Conservation (phyloP, 768 basidiomycete species). For the Suillus alpinus region DNA sequence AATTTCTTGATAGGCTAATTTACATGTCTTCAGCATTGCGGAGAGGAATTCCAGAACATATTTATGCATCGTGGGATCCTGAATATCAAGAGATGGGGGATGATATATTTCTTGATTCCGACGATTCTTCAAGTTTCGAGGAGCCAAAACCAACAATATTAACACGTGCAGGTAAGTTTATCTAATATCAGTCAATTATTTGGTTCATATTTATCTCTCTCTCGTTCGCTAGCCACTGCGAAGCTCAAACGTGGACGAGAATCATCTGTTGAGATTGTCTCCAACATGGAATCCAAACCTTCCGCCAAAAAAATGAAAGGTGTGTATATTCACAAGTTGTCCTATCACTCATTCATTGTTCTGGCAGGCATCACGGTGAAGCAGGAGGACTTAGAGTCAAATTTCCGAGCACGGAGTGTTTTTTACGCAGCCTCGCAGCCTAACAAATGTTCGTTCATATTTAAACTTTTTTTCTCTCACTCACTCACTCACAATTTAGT, state of each 20-base stretch:
- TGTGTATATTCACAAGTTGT: neutral
- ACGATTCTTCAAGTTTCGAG: neutral
- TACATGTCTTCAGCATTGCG: neutral
- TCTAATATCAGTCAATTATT: neutral
- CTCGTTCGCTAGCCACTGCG: neutral
- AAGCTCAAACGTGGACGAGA: neutral
- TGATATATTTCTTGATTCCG: neutral
- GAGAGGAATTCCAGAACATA: neutral
- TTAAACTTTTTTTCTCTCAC: too few relatives aligned
- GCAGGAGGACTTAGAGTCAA: neutral
- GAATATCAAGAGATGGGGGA: neutral
- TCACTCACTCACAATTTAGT: neutral
- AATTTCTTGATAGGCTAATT: neutral
- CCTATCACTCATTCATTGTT: neutral
- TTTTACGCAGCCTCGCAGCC: neutral
- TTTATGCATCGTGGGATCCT: slow-evolving; percentile 6
- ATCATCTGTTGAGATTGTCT: neutral
- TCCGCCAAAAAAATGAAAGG: neutral
- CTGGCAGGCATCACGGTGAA: neutral
- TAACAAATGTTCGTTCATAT: neutral
- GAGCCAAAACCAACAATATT: neutral
- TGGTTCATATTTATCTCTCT: neutral
- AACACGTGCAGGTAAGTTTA: neutral
- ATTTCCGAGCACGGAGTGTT: neutral
- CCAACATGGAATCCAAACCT: neutral